A percentile compares a stretch with the other conserved stretches of the same genome.
Evolutionary conservation across 1,284 basidiomycete genomes (phyloP).

Genomic region (Cerrena zonata): DNA sequence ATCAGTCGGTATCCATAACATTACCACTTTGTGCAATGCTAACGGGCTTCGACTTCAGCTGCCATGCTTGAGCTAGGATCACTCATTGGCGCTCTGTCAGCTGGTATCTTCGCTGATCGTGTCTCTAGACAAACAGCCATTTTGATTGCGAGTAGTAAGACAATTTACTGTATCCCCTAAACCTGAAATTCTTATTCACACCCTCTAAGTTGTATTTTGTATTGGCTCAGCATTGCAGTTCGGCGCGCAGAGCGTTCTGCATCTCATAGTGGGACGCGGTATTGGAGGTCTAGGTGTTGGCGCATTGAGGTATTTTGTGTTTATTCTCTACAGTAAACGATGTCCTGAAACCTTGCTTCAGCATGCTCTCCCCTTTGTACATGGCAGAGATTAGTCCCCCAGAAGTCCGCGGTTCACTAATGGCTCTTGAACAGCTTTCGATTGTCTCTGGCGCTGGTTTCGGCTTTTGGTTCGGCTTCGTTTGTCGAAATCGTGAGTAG

Average conservation of each 20-base stretch:
- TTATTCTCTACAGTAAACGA: background rate
- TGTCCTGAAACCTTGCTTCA: slow-evolving; percentile 20
- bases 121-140: slow-evolving; percentile 65
- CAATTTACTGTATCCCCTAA: background rate
- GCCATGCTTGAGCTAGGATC: slow-evolving; percentile 74
- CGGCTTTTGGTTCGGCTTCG: slow-evolving; percentile 77
- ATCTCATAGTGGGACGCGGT: slow-evolving; percentile 62
- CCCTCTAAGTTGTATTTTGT: slow-evolving; percentile 61
- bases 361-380: slow-evolving; percentile 74
- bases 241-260: slow-evolving; percentile 46
- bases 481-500: slow-evolving; percentile 57
- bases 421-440: slow-evolving; percentile 74
- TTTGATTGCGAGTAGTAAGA: slow-evolving; percentile 58
- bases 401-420: slow-evolving; percentile 73
- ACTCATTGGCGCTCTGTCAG: slow-evolving; percentile 59
- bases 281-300: slow-evolving; percentile 78
- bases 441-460: slow-evolving; percentile 74
- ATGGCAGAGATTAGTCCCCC: slow-evolving; percentile 80
- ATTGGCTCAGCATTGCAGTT: slow-evolving; percentile 68
- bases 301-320: slow-evolving; percentile 50
- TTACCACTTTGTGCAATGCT: background rate
- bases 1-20: slow-evolving; percentile 47
- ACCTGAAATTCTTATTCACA: background rate
- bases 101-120: slow-evolving; percentile 63
- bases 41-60: slow-evolving; percentile 35